Evolutionary conservation across 768 basidiomycete genomes (phyloP), one percentile per base, ranked within the genome.

Genomic region (Macrolepiota dolichaula): DNA sequence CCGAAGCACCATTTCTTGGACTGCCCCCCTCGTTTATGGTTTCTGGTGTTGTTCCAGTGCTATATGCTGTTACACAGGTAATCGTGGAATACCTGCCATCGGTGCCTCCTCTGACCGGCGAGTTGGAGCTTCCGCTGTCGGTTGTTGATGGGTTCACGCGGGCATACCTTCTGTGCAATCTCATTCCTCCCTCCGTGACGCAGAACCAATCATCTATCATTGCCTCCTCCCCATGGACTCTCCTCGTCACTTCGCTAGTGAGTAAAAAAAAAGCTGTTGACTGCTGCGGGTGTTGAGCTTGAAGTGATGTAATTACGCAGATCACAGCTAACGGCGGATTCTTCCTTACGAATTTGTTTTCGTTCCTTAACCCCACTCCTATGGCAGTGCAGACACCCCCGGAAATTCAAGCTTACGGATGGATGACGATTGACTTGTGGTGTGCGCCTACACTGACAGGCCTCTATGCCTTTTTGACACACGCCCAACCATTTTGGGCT

Each of bases 351-450:
- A 90, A 88, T 74, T 76, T 89, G 51, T 83, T 89, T 74, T 88
- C 87, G 29, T 62, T 69, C 59, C 63, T 70, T 42, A 83, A 87
- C 62, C 91, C 93, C 0, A 85, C 86, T 4, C 77, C 88, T 0
- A 77, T 92, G 61, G 68, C 81, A 4, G 71, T 95, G 22, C 77
- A 85, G 36, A 94, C 92, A 0, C 94, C 95, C 1, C 79, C 87
- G 0, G 94, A 96, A 70, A 80, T 97, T 7, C 79, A 79, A 56
- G 82, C 91, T 0, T 89, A 88, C 60, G 95, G 95, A 12, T 96
- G 94, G 94, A 89, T 86, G 46, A 85, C 86, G 24, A 82, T 85
- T 0, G 95, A 96, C 69, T 71, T 94, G 32, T 96, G 94, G 94
- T 85, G 85, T 72, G 92, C 94, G 9, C 87, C 92, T 6, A 74